Conservation (phyloP, 495 filamentous ascomycete genomes). For the Hyphodiscus hymeniophilus region DNA sequence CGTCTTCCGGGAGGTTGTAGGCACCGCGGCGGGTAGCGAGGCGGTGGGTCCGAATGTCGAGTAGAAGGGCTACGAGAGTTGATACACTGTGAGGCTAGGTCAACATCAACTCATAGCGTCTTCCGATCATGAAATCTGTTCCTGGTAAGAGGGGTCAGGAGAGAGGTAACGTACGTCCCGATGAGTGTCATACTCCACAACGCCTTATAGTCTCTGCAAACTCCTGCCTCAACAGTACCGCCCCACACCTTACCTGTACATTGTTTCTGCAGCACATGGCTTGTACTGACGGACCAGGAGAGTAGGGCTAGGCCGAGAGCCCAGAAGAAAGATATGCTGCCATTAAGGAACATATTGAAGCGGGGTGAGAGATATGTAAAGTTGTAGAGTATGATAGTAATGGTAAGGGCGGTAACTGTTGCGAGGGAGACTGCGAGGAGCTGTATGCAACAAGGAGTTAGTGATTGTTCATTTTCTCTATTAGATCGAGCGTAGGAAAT, state of each 20-base stretch:
- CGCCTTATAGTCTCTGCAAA: conserved; percentile 59
- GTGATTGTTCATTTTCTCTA: not conserved
- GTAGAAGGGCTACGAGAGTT: conserved; percentile 37
- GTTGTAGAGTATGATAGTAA: conserved; percentile 49
- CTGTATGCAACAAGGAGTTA: conserved; percentile 26
- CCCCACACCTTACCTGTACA: conserved; percentile 49
- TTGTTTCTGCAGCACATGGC: conserved; percentile 39
- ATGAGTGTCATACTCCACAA: conserved; percentile 54
- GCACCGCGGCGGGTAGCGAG: conserved; percentile 36
- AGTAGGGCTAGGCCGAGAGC: conserved; percentile 46
- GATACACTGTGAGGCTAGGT: conserved; percentile 22
- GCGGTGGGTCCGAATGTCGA: conserved; percentile 42
- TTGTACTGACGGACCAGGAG: conserved; percentile 46
- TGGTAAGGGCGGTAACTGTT: conserved; percentile 42
- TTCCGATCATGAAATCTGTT: not conserved
- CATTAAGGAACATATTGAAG: conserved; percentile 46
- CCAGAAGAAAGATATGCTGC: conserved; percentile 47
- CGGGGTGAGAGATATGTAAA: conserved; percentile 47
- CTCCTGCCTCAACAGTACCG: conserved; percentile 46
- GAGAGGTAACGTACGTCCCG: conserved; percentile 26
- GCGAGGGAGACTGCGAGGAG: conserved; percentile 47
- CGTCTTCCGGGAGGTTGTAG: conserved; percentile 34
- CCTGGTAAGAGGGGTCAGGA: not conserved
- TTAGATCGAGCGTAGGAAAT: not conserved
- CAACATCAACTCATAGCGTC: not conserved